A percentile compares a stretch with the other conserved stretches of the same genome.
Evolutionary conservation across 2,329 filamentous ascomycete genomes (phyloP).

Genomic region (Neofusicoccum umdonicola): DNA sequence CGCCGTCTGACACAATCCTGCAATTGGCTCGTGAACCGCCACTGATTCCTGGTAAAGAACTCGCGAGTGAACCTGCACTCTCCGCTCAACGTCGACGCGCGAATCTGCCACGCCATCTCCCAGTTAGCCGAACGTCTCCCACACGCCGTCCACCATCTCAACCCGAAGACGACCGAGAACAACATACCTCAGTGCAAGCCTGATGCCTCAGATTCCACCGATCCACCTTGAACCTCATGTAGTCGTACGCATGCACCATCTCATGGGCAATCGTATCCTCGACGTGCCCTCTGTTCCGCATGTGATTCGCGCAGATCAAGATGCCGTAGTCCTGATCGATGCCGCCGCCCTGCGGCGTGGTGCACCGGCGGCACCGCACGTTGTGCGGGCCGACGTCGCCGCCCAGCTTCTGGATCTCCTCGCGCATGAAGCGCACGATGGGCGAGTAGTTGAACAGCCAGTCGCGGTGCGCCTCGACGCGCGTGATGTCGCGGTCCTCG

Average conservation of each 20-base stretch:
- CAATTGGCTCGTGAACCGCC: conserved; percentile 86
- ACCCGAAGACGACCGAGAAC: neutral
- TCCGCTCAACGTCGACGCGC: conserved; percentile 86
- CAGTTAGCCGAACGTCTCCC: conserved; percentile 5
- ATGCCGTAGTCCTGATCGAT: conserved; percentile 88
- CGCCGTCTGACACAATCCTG: conserved; percentile 85
- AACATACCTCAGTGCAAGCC: conserved; percentile 82
- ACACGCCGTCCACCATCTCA: too few species aligned
- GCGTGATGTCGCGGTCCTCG: conserved; percentile 74
- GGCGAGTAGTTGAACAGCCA: conserved; percentile 82
- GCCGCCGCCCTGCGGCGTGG: conserved; percentile 70
- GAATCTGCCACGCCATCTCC: conserved; percentile 59
- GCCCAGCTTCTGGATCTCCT: conserved; percentile 77
- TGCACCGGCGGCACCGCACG: conserved; percentile 80
- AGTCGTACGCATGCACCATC: conserved; percentile 97
- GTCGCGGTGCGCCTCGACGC: conserved; percentile 78
- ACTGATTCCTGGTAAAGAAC: conserved; percentile 80
- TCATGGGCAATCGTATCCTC: conserved; percentile 96
- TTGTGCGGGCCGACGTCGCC: conserved; percentile 71
- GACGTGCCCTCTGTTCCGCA: conserved; percentile 73
- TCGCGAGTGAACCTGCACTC: conserved; percentile 91
- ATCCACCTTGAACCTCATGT: conserved; percentile 87
- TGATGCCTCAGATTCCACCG: conserved; percentile 81
- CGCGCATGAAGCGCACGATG: conserved; percentile 78
- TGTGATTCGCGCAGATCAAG: conserved; percentile 86